phyloP scores from a whole-genome alignment of 441 rosid species.

The Pelargonium cotyledonis region DNA sequence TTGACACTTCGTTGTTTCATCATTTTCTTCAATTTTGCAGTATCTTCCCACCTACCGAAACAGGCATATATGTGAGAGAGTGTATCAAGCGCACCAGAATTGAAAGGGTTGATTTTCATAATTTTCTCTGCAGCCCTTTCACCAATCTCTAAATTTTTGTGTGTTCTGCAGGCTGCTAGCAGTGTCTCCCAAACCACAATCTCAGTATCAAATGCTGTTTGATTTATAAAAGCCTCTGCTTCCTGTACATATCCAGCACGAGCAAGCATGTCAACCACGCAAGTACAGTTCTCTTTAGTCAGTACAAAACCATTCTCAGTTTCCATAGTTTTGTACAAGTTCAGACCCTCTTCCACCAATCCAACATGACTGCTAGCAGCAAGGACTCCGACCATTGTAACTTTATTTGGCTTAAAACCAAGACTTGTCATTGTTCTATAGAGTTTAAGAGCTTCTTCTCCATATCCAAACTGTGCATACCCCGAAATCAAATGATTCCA shows the following conservation, averaged over 20 bases:
- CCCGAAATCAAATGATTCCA: slow-evolving; percentile 52
- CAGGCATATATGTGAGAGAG: slow-evolving; percentile 43
- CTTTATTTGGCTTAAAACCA: slow-evolving; percentile 34
- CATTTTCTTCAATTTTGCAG: slow-evolving; percentile 37
- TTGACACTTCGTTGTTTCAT: slow-evolving; percentile 41
- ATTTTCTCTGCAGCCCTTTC: slow-evolving; percentile 43
- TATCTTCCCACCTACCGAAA: slow-evolving; percentile 41
- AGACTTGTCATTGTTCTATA: slow-evolving; percentile 37
- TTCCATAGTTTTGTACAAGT: slow-evolving; percentile 38
- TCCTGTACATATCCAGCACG: slow-evolving; percentile 50
- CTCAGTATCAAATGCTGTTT: slow-evolving; percentile 37
- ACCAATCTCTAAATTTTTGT: slow-evolving; percentile 38
- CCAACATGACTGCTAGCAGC: slow-evolving; percentile 60
- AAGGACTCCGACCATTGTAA: slow-evolving; percentile 42
- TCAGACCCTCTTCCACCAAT: slow-evolving; percentile 43
- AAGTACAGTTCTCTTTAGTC: slow-evolving; percentile 45
- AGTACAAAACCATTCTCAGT: slow-evolving; percentile 31
- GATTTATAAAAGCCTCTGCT: slow-evolving; percentile 41
- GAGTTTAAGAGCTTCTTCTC: slow-evolving; percentile 45
- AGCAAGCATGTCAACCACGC: slow-evolving; percentile 51
- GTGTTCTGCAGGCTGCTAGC: slow-evolving; percentile 48
- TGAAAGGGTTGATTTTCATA: slow-evolving; percentile 40
- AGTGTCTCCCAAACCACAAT: slow-evolving; percentile 50
- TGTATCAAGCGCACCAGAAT: slow-evolving; percentile 44
- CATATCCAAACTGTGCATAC: slow-evolving; percentile 51